Evolutionary conservation across 2,329 filamentous ascomycete genomes (phyloP).

Genomic region (Alternaria solani): DNA sequence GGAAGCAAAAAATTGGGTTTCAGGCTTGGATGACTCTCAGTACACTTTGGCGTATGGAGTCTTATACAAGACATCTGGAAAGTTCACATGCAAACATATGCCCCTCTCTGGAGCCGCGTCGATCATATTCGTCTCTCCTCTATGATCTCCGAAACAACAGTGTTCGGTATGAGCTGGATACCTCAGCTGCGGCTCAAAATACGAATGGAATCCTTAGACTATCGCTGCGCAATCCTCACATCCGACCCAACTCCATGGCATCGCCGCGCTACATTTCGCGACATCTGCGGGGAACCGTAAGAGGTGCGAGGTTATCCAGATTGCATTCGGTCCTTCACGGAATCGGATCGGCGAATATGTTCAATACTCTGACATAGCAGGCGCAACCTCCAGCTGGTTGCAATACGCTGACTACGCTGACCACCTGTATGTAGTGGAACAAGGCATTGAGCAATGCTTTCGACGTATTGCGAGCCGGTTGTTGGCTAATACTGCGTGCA

Average conservation of each 20-base stretch:
- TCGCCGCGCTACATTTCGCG: background rate
- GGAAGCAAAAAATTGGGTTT: background rate
- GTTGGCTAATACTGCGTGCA: background rate
- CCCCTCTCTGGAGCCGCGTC: background rate
- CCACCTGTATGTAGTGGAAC: background rate
- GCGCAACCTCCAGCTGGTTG: background rate
- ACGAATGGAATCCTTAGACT: background rate
- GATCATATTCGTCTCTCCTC: conserved; percentile 15
- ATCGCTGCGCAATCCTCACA: background rate
- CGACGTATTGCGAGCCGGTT: background rate
- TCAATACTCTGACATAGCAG: background rate
- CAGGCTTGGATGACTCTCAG: background rate
- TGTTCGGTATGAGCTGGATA: background rate
- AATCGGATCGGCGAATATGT: conserved; percentile 9
- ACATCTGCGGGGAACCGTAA: conserved; percentile 21
- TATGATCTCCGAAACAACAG: conserved; percentile 12
- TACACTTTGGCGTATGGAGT: background rate
- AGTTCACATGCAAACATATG: background rate
- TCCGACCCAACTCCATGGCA: background rate
- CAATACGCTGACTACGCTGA: background rate
- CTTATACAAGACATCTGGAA: conserved; percentile 6
- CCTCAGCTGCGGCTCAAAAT: conserved; percentile 2
- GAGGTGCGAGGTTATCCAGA: background rate
- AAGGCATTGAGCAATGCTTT: background rate
- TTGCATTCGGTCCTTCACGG: conserved; percentile 2